Base-by-base conservation (phyloP, 75 land plant genomes). In the Cryptomeria japonica region DNA sequence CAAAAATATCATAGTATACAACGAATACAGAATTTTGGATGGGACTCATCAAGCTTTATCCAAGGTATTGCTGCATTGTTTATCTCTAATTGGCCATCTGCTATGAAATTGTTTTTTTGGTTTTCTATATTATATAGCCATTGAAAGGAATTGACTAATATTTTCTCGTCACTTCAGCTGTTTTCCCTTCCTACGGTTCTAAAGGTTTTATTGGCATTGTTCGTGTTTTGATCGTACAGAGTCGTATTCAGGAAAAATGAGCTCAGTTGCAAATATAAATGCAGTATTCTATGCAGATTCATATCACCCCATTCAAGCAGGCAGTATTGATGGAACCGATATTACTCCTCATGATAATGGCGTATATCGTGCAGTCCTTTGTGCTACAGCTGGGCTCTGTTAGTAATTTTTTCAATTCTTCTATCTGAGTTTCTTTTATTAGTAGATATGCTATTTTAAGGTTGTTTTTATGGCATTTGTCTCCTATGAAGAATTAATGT, bases 311-410 rank as follows among this genome's bases (percentile, higher is more conserved):
- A 97, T 97, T 70, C 99, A 98, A 87, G 97, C 99, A 10, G 99
- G 99, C 49, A 98, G 99, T 93, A 98, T 98, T 80, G 99, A 98
- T 87, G 99, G 99, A 86, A 98, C 99, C 44, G 99, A 98, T 85
- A 92, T 89, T 46, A 93, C 95, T 38, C 94, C 99, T n/a, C 99
- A 98, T 86, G 99, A 98, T 91, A 94, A 95, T 89, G 99, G 93
- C 75, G 92, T 97, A 36, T 96, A 94, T 80, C 90, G 99, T 55
- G 99, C 99, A 16, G 91, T 91, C 32, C 93, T 97, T 85, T 96
- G 95, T 85, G 92, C 95, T 82, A 87, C 94, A 36, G 92, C 97
- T 61, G 96, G 93, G 87, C 95, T 98, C 44, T 98, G 99, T 97
- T 86, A 68, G 92, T 58, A 87, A 37, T 64, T 37, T 64, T 37